Evolutionary conservation across 225 moss, liverwort and hornwort species (phyloP).

Genomic region (Pseudisothecium myosuroides): DNA sequence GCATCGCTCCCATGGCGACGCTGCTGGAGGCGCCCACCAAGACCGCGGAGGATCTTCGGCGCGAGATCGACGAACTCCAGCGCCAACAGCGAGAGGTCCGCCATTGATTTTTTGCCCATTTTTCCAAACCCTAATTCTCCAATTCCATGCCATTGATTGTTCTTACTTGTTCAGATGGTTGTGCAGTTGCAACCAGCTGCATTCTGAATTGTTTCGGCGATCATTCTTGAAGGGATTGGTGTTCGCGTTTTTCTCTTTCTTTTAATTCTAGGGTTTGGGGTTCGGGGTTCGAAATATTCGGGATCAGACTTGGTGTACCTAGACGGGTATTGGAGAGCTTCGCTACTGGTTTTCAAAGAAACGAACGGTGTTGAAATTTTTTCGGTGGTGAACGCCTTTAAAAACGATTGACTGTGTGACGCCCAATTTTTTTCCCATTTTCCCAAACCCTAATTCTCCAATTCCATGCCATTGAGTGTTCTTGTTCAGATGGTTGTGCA

Average conservation of each 20-base stretch:
- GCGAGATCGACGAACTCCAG: conserved; percentile 91
- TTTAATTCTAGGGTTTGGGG: not conserved
- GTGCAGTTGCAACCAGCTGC: not conserved
- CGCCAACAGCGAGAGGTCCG: conserved; percentile 94
- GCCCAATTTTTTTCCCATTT: not conserved
- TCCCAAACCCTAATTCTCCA: not conserved
- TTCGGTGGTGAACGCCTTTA: not conserved
- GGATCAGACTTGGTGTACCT: not conserved
- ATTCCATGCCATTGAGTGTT: not conserved
- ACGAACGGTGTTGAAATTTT: not conserved
- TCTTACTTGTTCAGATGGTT: not conserved
- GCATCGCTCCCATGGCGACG: conserved; percentile 25
- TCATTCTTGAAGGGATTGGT: not conserved
- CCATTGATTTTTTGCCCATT: not conserved
- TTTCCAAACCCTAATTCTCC: conserved; percentile 1
- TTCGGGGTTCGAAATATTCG: not conserved
- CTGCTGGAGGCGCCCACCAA: conserved; percentile 31
- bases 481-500: not conserved
- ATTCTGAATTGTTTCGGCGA: not conserved
- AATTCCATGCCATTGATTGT: not conserved
- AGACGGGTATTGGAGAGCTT: not conserved
- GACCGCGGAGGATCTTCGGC: conserved; percentile 78
- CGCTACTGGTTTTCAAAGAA: not conserved
- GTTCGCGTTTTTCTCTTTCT: not conserved
- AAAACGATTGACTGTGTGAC: not conserved